Evolutionary conservation across 129 eudicot species (phyloP), one percentile per base, ranked within the genome.

Genomic region (Daucus carota): DNA sequence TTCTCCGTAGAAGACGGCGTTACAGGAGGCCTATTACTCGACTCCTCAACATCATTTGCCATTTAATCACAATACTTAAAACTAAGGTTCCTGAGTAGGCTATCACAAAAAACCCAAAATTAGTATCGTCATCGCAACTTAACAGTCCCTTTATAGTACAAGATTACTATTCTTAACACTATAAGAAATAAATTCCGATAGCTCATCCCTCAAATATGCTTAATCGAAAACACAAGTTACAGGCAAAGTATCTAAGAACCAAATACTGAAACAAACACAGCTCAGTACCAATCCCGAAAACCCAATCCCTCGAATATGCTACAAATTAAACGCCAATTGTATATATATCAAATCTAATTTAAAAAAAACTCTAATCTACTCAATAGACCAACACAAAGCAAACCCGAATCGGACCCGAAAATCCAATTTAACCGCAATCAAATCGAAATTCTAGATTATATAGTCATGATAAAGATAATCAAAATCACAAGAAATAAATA

Each of bases 1-100:
- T 78, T 72, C 62, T 80, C 84, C 22, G 82, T 76, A 52, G 81
- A 76, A 63, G 90, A 83, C 24, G 87, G 76, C 73, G 81, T 87
- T 82, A 83, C 81, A 52, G 82, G 84, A 22, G 77, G 77, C 46
- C 59, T 76, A 42, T 66, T 76, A 24, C 74, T 70, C 43, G 85
- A 84, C 67, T 84, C 91, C 22, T 46, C 63, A n/a, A 74, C 43
- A 60, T 81, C 82, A 74, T 80, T 80, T 29, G 73, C 76, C 94
- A 89, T 86, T 43, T 57, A 79, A 12, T 34, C n/a, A 15, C 26
- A 44, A 10, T 5, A 45, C 72, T 42, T 70, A 22, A 38, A 20
- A 15, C 70, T 24, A 38, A 10, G 26, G 50, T 68, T 31, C 50
- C 78, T 75, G 78, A 42, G 36, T 13, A 33, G 22, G 15, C 63